A percentile compares a stretch with the other conserved stretches of the same genome.
phyloP scores from a whole-genome alignment of 2,329 filamentous ascomycete species.

The Lachnum nothofagi region DNA sequence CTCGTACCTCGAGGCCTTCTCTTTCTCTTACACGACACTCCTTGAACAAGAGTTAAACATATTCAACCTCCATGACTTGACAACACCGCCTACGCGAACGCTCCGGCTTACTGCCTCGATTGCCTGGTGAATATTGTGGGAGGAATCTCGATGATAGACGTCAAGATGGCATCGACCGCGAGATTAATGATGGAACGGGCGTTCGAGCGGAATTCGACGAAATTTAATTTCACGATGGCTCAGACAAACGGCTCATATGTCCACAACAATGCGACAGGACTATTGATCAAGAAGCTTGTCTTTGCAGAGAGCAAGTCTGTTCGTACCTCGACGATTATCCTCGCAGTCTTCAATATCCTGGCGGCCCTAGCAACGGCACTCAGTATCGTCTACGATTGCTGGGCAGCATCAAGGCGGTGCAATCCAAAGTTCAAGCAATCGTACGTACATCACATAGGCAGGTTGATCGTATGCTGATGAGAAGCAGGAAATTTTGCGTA shows the following conservation, averaged over 20 bases:
- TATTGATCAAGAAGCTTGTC: conserved; percentile 28
- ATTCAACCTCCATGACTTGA: conserved; percentile 32
- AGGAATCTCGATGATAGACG: conserved; percentile 13
- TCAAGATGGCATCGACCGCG: conserved; percentile 21
- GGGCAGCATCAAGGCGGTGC: conserved; percentile 31
- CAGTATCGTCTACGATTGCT: conserved; percentile 52
- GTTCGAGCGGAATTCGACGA: conserved; percentile 10
- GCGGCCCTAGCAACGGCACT: conserved; percentile 51
- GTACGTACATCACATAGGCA: conserved; percentile 41
- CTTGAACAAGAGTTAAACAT: conserved; percentile 14
- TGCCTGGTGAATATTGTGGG: conserved; percentile 12
- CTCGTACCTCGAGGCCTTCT: conserved; percentile 18
- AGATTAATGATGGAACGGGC: conserved; percentile 24
- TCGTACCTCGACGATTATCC: conserved; percentile 56
- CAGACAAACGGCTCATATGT: neutral
- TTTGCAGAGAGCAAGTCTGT: conserved; percentile 45
- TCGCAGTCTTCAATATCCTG: conserved; percentile 56
- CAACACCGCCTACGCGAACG: conserved; percentile 26
- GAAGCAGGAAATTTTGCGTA: conserved; percentile 31
- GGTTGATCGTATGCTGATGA: conserved; percentile 24
- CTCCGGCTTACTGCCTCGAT: conserved; percentile 29
- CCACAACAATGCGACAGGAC: conserved; percentile 13
- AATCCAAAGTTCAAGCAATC: conserved; percentile 33
- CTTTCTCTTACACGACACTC: conserved; percentile 13
- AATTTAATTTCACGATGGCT: conserved; percentile 10